Conservation (phyloP, 768 basidiomycete genomes). For the Rhodotorula toruloides region DNA sequence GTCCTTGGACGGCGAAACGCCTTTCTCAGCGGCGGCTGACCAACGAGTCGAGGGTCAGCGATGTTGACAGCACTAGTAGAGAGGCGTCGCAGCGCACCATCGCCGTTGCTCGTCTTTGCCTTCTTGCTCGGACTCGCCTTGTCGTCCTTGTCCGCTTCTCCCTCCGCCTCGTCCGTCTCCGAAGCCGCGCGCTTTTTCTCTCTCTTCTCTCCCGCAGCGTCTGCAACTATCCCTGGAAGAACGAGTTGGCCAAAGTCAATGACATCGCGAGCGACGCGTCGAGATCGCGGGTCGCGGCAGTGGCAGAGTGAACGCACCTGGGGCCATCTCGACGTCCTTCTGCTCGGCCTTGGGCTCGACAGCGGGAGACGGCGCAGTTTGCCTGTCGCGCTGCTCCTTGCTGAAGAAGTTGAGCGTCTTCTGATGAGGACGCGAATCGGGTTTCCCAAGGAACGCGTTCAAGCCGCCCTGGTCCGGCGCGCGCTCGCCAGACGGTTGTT, state of each 20-base stretch:
- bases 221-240: no score
- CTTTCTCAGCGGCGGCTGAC: not conserved
- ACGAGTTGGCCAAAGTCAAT: no score
- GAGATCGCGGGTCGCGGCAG: no score
- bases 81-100: not conserved
- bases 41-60: no score
- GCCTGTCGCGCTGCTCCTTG: no score
- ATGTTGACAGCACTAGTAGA: no score
- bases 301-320: no score
- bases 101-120: not conserved
- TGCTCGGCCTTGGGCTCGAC: not conserved
- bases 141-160: not conserved
- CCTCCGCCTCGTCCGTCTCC: not conserved
- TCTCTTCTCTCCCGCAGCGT: not conserved
- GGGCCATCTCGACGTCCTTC: no score
- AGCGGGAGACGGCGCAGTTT: not conserved
- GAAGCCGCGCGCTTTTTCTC: not conserved
- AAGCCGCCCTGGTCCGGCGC: slow-evolving; percentile 12
- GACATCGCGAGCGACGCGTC: no score
- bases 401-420: not conserved
- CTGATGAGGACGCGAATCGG: slow-evolving; percentile 22
- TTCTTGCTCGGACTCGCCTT: not conserved
- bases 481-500: not conserved
- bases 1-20: not conserved
- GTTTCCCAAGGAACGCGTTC: slow-evolving; percentile 14